phyloP scores from a whole-genome alignment of 768 basidiomycete genomes.

The Rhodocollybia butyracea region DNA sequence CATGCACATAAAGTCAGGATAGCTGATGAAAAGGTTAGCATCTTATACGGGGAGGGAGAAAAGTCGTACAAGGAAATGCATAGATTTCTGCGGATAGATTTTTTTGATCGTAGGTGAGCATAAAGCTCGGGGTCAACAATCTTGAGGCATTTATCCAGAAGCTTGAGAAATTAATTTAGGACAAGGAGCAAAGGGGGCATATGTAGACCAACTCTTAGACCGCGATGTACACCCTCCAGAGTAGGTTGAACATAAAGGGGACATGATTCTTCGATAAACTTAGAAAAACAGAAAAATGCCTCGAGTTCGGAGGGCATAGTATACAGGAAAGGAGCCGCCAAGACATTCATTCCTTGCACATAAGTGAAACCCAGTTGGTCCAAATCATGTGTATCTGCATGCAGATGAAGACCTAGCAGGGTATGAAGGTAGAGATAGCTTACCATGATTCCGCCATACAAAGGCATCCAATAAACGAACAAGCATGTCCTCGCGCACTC shows the following conservation, averaged over 20 bases:
- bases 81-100: constrained; percentile 95
- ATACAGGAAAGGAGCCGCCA: constrained; percentile 96
- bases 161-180: constrained; percentile 38
- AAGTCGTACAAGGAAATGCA: constrained; percentile 85
- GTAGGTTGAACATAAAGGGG: constrained; percentile 98
- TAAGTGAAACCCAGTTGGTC: constrained; percentile 90
- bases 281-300: constrained; percentile 94
- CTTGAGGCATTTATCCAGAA: constrained; percentile 88
- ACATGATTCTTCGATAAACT: constrained; percentile 93
- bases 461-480: constrained; percentile 96
- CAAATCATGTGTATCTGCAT: constrained; percentile 67
- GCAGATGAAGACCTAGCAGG: background rate
- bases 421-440: background rate
- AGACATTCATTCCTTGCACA: constrained; percentile 99
- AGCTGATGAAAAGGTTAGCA: constrained; percentile 42
- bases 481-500: constrained; percentile 95
- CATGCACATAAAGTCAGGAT: constrained; percentile 94
- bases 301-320: constrained; percentile 98
- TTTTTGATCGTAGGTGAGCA: constrained; percentile 75
- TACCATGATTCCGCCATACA: constrained; percentile 93
- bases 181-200: background rate
- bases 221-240: constrained; percentile 91
- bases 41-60: background rate
- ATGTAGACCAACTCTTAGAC: constrained; percentile 69
- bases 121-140: constrained; percentile 89